Evolutionary conservation across 1,139 yeast species (phyloP).

Genomic region (Suhomyces maxii): DNA sequence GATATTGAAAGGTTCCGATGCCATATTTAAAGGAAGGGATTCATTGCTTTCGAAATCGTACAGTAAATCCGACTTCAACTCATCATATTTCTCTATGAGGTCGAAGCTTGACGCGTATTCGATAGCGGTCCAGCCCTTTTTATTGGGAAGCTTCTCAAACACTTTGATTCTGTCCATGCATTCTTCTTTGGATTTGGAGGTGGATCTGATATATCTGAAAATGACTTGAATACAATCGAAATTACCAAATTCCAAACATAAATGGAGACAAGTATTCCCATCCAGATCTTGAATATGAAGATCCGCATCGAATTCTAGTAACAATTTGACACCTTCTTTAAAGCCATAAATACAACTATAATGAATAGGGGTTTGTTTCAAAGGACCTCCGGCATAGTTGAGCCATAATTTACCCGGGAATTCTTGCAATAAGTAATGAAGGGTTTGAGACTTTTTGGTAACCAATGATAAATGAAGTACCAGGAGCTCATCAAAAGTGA

Average conservation of each 20-base stretch:
- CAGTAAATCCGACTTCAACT: slow-evolving; percentile 12
- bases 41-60: slow-evolving; percentile 1
- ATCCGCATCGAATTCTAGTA: slow-evolving; percentile 82
- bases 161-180: slow-evolving; percentile 36
- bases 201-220: slow-evolving; percentile 33
- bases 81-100: slow-evolving; percentile 28
- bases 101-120: slow-evolving; percentile 57
- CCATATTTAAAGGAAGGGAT: neutral
- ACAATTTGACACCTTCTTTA: slow-evolving; percentile 65
- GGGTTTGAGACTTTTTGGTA: slow-evolving; percentile 70
- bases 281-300: slow-evolving; percentile 56
- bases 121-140: slow-evolving; percentile 68
- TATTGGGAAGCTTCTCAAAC: slow-evolving; percentile 45
- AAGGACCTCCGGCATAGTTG: slow-evolving; percentile 47
- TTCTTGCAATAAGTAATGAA: slow-evolving; percentile 79
- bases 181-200: slow-evolving; percentile 25
- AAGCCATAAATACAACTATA: slow-evolving; percentile 68
- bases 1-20: neutral
- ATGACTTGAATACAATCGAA: slow-evolving; percentile 62
- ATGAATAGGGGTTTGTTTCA: slow-evolving; percentile 70
- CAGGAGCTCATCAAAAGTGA: slow-evolving; percentile 67
- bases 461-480: slow-evolving; percentile 75
- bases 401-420: slow-evolving; percentile 69
- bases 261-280: slow-evolving; percentile 78
- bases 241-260: slow-evolving; percentile 77